Percentiles rank a stretch among this genome's conserved stretches.
Conservation (phyloP, 306 rosid genomes). For the Quercus berberidifolia region DNA sequence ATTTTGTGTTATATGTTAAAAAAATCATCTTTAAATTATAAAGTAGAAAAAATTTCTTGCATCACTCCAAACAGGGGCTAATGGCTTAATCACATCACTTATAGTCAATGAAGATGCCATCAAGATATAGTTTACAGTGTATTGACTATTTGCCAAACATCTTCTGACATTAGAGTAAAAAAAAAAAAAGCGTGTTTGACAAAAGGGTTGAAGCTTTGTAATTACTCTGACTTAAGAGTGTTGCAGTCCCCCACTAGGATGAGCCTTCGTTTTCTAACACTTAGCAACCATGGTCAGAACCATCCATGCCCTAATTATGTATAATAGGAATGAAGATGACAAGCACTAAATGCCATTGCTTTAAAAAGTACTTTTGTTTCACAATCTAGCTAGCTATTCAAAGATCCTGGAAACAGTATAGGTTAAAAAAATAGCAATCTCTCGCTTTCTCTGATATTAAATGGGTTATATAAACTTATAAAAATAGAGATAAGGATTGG, state of each 20-base stretch:
- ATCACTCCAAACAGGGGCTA: no score
- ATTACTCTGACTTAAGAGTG: neutral
- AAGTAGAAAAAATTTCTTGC: no score
- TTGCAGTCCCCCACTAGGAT: neutral
- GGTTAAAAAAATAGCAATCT: neutral
- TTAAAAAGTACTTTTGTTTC: neutral
- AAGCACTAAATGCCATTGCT: constrained; percentile 1
- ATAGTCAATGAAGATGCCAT: no score
- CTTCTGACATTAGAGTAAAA: neutral
- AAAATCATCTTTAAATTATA: no score
- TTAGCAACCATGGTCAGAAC: neutral
- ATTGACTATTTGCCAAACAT: no score
- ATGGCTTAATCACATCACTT: no score
- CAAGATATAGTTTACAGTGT: no score
- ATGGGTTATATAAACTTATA: neutral
- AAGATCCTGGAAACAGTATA: neutral
- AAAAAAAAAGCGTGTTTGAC: neutral
- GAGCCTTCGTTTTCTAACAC: neutral
- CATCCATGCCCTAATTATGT: neutral
- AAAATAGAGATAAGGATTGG: no score
- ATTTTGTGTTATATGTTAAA: no score
- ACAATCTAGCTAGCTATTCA: neutral
- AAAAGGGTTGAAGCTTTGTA: neutral
- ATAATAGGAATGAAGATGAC: neutral
- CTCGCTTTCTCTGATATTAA: neutral